Evolutionary conservation across 768 basidiomycete species (phyloP).

Genomic region (Termitomyces sp.): DNA sequence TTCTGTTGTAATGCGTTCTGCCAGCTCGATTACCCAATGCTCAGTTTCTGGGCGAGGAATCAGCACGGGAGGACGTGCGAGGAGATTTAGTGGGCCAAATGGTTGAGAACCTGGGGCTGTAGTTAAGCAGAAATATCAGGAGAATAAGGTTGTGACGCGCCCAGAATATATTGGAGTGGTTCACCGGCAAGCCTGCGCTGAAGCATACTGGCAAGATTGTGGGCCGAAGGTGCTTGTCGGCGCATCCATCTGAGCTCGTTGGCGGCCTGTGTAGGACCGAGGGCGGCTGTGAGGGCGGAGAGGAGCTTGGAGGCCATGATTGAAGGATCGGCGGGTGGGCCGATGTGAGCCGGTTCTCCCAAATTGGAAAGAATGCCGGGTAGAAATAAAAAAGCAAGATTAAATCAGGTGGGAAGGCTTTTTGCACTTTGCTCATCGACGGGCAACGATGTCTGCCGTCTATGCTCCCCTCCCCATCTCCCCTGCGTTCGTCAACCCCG

Average conservation of each 20-base stretch:
- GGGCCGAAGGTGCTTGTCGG: constrained; percentile 16
- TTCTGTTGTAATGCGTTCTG: constrained; percentile 36
- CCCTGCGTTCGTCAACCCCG: constrained; percentile 34
- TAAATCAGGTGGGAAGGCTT: constrained; percentile 13
- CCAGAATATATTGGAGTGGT: constrained; percentile 89
- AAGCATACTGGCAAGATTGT: constrained; percentile 42
- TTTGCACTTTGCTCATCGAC: constrained; percentile 15
- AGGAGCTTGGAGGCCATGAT: constrained; percentile 13
- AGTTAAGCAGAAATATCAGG: constrained; percentile 11
- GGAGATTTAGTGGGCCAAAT: constrained; percentile 78
- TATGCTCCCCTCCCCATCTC: constrained; percentile 31
- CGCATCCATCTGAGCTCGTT: constrained; percentile 42
- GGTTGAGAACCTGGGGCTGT: constrained; percentile 66
- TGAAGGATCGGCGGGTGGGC: constrained; percentile 5
- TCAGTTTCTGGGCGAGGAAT: constrained; percentile 97
- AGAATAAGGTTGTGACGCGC: constrained; percentile 33
- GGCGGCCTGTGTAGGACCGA: constrained; percentile 31
- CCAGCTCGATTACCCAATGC: constrained; percentile 65
- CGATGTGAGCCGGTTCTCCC: constrained; percentile 14
- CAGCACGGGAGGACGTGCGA: constrained; percentile 72
- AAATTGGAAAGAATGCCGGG: constrained; percentile 14
- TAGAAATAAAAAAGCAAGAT: constrained; percentile 17
- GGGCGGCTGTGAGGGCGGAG: constrained; percentile 24
- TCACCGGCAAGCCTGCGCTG: constrained; percentile 59
- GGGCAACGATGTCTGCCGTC: constrained; percentile 27